Evolutionary conservation across 345 rosid species (phyloP), one percentile per base, ranked within the genome.

Genomic region (Citrus unshiu): DNA sequence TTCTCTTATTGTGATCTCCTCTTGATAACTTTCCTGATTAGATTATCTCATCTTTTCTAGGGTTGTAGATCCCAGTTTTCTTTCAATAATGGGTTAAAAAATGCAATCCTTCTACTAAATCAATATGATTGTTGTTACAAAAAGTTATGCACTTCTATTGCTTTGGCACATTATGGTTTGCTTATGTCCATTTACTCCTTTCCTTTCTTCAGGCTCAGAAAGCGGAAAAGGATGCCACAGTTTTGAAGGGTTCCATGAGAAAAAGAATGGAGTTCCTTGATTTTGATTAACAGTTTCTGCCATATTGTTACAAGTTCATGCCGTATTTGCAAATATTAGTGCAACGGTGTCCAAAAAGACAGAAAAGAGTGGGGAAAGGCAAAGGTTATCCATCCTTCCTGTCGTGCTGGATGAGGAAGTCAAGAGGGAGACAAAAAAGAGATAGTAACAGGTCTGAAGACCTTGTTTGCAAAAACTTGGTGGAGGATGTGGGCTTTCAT

Each of bases 241-340:
- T 87, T 62, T 70, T 90, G 13, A 91, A 90, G 84, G 91, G 92
- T 54, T 76, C 90, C 1, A 91, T 89, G 92, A 86, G 89, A 40
- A 89, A 86, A 81, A 81, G 91, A 85, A 89, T 89, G 90, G 91
- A 90, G 86, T 92, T 90, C 77, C 90, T 88, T 78, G 91, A 87
- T 83, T 88, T 90, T 76, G 93, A 90, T 77, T 87, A 78, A 79
- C 8, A 54, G 58, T 56, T 71, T 58, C 56, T 46, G 9, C 34
- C 71, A 68, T 54, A 58, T 72, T 61, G 2, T 57, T 43, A 10
- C 8, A 46, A 75, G 76, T 78, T 73, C 63, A 62, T 51, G 65
- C 79, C 56, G 49, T 77, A 37, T 62, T 75, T 43, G 82, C 88
- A 80, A 83, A 68, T 79, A 40, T 80, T 72, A 75, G 75, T 60